A percentile compares a stretch with the other conserved stretches of the same genome.
Conservation (phyloP, 2,329 filamentous ascomycete genomes). For the Pyricularia sp. region DNA sequence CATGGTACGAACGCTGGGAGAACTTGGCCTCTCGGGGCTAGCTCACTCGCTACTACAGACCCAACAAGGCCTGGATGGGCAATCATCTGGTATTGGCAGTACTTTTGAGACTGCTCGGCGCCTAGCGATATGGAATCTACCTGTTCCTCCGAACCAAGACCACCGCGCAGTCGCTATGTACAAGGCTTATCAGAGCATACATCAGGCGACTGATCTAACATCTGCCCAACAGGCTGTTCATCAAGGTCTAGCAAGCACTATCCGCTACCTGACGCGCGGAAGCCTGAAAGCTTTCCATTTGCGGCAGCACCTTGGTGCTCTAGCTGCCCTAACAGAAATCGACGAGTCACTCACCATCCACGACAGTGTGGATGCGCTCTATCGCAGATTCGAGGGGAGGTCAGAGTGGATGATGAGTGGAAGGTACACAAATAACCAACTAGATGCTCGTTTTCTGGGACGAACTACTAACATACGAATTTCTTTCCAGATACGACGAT, state of each 20-base stretch:
- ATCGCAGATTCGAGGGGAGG: conserved; percentile 51
- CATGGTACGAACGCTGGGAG: conserved; percentile 64
- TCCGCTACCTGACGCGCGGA: conserved; percentile 39
- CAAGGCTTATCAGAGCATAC: conserved; percentile 66
- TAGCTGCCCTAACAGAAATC: conserved; percentile 69
- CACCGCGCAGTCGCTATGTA: conserved; percentile 61
- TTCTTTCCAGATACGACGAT: conserved; percentile 42
- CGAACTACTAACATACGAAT: conserved; percentile 10
- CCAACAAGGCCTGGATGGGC: conserved; percentile 46
- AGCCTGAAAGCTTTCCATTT: conserved; percentile 37
- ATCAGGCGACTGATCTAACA: conserved; percentile 45
- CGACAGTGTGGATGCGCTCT: conserved; percentile 43
- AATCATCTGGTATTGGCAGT: conserved; percentile 49
- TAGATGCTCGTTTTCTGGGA: not conserved
- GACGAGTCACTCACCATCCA: conserved; percentile 59
- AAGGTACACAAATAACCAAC: conserved; percentile 38
- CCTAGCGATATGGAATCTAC: conserved; percentile 85
- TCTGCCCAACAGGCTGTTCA: conserved; percentile 47
- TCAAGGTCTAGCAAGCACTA: conserved; percentile 46
- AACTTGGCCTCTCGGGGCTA: conserved; percentile 72
- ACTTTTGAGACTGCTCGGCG: conserved; percentile 70
- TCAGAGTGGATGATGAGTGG: conserved; percentile 72
- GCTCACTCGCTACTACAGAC: conserved; percentile 66
- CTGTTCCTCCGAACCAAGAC: conserved; percentile 49
- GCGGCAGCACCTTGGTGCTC: conserved; percentile 41